phyloP scores from a whole-genome alignment of 768 basidiomycete genomes.

The Gautieria morchelliformis region DNA sequence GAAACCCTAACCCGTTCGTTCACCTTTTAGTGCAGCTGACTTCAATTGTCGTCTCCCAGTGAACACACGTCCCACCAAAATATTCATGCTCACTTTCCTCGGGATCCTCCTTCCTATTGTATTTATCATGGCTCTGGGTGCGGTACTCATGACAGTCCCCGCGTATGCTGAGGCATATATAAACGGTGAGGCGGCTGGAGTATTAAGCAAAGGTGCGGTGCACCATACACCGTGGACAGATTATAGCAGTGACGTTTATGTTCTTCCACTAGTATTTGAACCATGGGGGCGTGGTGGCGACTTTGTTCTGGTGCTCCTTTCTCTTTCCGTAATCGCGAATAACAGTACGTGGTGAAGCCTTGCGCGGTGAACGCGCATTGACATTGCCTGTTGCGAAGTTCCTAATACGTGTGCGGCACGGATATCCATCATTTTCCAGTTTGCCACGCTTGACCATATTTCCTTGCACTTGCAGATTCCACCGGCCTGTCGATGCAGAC shows the following conservation, averaged over 20 bases:
- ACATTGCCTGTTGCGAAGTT: background rate
- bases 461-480: conserved; percentile 27
- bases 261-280: background rate
- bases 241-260: background rate
- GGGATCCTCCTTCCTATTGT: conserved; percentile 39
- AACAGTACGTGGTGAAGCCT: conserved; percentile 16
- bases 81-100: conserved; percentile 42
- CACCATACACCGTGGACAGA: background rate
- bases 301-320: conserved; percentile 32
- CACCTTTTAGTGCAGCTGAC: conserved; percentile 40
- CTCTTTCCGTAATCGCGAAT: conserved; percentile 29
- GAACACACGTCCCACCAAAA: conserved; percentile 29
- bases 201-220: conserved; percentile 34
- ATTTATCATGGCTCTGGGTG: conserved; percentile 30
- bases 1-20: too few species aligned
- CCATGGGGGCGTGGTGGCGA: conserved; percentile 35
- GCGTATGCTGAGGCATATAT: conserved; percentile 31
- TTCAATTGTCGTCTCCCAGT: conserved; percentile 42
- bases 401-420: background rate
- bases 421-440: background rate
- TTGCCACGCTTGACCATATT: background rate
- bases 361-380: background rate
- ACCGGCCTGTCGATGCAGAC: conserved; percentile 37
- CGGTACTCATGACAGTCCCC: conserved; percentile 32
- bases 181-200: conserved; percentile 32